Evolutionary conservation across 352 stramenopile genomes (phyloP), one percentile per base, ranked within the genome.

Genomic region (Phytopythium litorale): DNA sequence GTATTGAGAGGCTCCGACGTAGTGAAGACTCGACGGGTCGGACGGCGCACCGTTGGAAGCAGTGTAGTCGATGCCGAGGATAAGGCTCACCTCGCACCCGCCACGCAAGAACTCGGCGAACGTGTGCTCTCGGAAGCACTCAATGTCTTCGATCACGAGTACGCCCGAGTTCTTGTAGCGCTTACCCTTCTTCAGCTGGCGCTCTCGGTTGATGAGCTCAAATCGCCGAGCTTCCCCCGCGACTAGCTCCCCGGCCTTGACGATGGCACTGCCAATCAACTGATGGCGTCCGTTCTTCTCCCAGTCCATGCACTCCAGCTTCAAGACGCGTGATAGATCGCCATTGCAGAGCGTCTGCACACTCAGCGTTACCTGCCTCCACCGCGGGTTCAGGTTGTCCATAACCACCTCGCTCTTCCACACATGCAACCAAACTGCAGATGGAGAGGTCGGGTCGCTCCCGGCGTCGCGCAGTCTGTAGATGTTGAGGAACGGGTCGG

Each of bases 11-110:
- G 60, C 69, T n/a, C 78, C 76, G 28, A 76, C 70, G 70, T 82
- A 91, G 53, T 94, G 82, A 21, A 92, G 48, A 68, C 77, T 88
- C 8, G 46, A 58, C 4, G 79, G 77, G 35, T 89, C 70, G 1
- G 59, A 75, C 8, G 73, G 71, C 0, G 69, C 67, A 43, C 79
- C 77, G 59, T 88, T 89, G 1, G 76, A 91, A 6, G 75, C 81
- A n/a, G 81, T 92, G 66, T 89, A 94, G 60, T 96, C 87, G 52
- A 96, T 86, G 9, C 83, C 87, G 38, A 91, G 67, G 15, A 96
- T 85, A 37, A 96, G 62, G 46, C 86, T 92, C 52, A 92, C 72
- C 63, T 92, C 80, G 19, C 76, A 88, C 9, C 82, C 82, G 18
- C 82, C 82, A 15, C 80, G 79, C 12, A 92, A 60, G 59, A 75